phyloP scores from a whole-genome alignment of 495 filamentous ascomycete species.

The Schizothecium vesticola region DNA sequence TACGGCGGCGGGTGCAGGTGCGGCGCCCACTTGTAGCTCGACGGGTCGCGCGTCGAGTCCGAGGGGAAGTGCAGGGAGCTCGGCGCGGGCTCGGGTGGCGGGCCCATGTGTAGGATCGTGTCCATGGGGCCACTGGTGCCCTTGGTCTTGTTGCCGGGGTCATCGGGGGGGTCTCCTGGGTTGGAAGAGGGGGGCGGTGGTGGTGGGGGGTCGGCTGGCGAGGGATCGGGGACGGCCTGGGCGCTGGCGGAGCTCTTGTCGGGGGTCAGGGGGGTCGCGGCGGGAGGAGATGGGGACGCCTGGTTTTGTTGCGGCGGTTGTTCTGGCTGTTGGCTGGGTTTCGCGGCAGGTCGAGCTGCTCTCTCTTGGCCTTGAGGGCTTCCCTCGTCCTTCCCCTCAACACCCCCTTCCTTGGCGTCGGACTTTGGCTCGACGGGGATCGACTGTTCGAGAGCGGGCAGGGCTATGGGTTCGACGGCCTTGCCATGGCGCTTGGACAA shows the following conservation, averaged over 20 bases:
- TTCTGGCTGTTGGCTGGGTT: neutral
- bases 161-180: neutral
- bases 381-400: conserved; percentile 13
- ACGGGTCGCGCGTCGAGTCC: neutral
- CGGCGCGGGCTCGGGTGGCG: conserved; percentile 35
- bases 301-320: neutral
- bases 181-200: neutral
- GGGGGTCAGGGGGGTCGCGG: neutral
- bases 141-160: conserved; percentile 4
- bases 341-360: neutral
- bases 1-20: conserved; percentile 72
- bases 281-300: neutral
- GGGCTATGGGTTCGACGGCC: conserved; percentile 51
- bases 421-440: conserved; percentile 9
- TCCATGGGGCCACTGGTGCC: conserved; percentile 51
- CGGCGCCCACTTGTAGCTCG: conserved; percentile 32
- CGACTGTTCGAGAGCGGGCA: conserved; percentile 3
- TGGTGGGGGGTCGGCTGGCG: neutral
- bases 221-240: neutral
- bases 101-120: conserved; percentile 57
- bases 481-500: conserved; percentile 55
- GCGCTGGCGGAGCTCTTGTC: neutral
- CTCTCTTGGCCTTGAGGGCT: neutral
- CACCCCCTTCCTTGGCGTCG: neutral
- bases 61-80: conserved; percentile 10